Evolutionary conservation across 2,329 filamentous ascomycete species (phyloP), one percentile per base, ranked within the genome.

Genomic region (Ophiosphaerella herpotricha): DNA sequence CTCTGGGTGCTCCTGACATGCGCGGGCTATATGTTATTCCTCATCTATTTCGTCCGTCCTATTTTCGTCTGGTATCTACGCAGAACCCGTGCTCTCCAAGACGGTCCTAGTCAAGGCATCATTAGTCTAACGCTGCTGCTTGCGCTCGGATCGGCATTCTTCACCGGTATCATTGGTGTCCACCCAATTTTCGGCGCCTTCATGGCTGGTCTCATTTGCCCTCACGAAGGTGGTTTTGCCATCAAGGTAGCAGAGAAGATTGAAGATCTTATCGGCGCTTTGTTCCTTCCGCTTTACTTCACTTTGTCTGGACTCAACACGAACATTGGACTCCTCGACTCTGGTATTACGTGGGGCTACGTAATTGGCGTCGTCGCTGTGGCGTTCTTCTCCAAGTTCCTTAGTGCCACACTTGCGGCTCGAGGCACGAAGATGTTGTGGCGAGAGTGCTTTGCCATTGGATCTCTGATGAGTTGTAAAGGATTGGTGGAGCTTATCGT

Each of bases 141-240:
- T 44, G 87, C 88, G 0, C 79, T 97, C 13, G 80, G 82, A 0
- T 94, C 90, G 0, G 82, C 91, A 4, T 96, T 92, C 78, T 96
- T 96, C 68, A 95, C 91, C 0, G 85, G 87, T 48, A 88, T 94
- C 52, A 96, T 97, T 66, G 93, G 93, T 39, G 86, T 97, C 1
- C 93, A 97, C 70, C 85, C 93, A 48, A 97, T 97, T 68, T 97
- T 97, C 64, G 93, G 93, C 36, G 91, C 88, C 3, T 97, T 97
- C 70, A 80, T 97, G 50, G 84, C 93, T 36, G 93, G 93, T 1
- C 73, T 97, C 23, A 94, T 97, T 49, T 91, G 91, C 60, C 93
- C 92, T 0, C 91, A 94, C 66, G 89, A 96, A 50, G 88, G 89
- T 41, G 90, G 91, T 24, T 96, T 96, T 66, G 89, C 90, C 18